Base-by-base conservation (phyloP, 805 yeast genomes). In the Candida dajiaensis region DNA sequence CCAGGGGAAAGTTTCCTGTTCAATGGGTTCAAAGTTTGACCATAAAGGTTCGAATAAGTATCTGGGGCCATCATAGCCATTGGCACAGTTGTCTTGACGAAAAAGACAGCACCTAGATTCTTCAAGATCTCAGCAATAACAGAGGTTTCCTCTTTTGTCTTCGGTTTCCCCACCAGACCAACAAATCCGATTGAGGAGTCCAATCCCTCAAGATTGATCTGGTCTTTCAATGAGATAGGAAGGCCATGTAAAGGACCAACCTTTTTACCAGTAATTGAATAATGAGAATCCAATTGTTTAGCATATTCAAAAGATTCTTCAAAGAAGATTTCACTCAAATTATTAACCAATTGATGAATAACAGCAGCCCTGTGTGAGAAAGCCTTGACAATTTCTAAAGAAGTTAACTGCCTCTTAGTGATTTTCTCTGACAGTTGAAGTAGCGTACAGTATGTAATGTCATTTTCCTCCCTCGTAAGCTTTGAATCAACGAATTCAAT, bases 231-330 rank as follows among this genome's bases (percentile, higher is more conserved):
- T 0, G 87, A 81, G 28, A 82, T 64, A 12, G 88, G 89, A 23
- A 82, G 63, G 29, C 89, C 89, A 54, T 82, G 89, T 46, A 82
- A 65, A 15, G 86, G 83, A 39, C 89, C 89, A 36, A 75, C 62
- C 1, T 80, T 68, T 50, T 73, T 64, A 16, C 77, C 78, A 45
- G 74, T 67, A 35, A 68, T 67, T 13, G 61, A 61, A 42, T 68
- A 62, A 53, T 72, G 70, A 1, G 76, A 78, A 66, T 83, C 87
- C 55, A 80, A 67, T 55, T 72, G 77, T 54, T 72, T 54, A 8
- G 85, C 85, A 49, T 76, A 67, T 37, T 58, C 56, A 36, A 78
- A 57, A 16, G 83, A 89, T 49, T 80, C 85, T 40, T 77, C 72
- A 54, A 83, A 73, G 65, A 85, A 70, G 46, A 85, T 70, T 47